Evolutionary conservation across 1,284 basidiomycete species (phyloP).

Genomic region (Malassezia vespertilionis): DNA sequence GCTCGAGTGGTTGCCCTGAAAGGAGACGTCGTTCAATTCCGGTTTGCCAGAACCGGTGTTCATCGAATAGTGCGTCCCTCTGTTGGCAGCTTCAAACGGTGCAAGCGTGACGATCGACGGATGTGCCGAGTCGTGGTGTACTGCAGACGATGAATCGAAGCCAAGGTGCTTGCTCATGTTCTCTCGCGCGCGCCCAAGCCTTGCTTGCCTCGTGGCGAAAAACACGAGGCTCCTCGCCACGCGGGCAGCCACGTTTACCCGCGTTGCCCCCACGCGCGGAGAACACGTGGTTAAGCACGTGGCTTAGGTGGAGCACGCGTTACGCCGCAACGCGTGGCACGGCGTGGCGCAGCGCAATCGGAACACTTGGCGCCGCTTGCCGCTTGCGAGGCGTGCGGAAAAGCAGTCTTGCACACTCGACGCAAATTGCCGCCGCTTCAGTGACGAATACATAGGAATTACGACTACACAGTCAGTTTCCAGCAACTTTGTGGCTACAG

Average conservation of each 20-base stretch:
- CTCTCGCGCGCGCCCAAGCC: constrained; percentile 6
- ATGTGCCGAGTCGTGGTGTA: constrained; percentile 2
- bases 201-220: constrained; percentile 17
- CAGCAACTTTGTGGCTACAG: too few species aligned
- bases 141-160: constrained; percentile 8
- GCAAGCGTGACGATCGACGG: constrained; percentile 1
- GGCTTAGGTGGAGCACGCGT: neutral
- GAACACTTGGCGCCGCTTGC: too few species aligned
- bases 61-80: constrained; percentile 7
- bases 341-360: too few species aligned
- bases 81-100: constrained; percentile 4
- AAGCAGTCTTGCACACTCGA: too few species aligned
- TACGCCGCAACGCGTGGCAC: too few species aligned
- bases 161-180: constrained; percentile 13
- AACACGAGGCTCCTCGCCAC: constrained; percentile 16
- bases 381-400: too few species aligned
- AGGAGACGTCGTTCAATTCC: constrained; percentile 8
- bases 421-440: too few species aligned
- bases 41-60: constrained; percentile 7
- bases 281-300: too few species aligned
- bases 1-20: constrained; percentile 2
- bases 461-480: neutral
- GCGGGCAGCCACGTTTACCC: constrained; percentile 15
- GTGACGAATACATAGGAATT: neutral
- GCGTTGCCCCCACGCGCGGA: constrained; percentile 1